These are phyloP conservation scores for Leishmania gerbilli DNA, from an alignment of 208 protist species.

Conservation along the genomic window DNA sequence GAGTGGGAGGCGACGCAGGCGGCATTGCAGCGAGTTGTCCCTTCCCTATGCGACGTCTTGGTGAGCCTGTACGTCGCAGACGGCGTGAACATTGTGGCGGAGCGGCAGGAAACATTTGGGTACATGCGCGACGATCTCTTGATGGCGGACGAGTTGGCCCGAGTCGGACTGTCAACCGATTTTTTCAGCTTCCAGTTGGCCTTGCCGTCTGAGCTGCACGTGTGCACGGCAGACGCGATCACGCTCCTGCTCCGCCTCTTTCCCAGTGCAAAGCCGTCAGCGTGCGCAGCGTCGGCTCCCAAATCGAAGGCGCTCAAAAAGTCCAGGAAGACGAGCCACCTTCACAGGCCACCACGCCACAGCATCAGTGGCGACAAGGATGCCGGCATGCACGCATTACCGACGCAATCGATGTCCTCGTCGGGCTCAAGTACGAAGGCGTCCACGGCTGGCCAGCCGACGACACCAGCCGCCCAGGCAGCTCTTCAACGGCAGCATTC, in stretches of 20 bases:
- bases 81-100: slow-evolving; percentile 25
- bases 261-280: background rate
- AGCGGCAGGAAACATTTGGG: slow-evolving; percentile 31
- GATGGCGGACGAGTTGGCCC: slow-evolving; percentile 33
- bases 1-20: slow-evolving; percentile 32
- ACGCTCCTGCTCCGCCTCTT: slow-evolving; percentile 29
- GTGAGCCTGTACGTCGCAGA: slow-evolving; percentile 26
- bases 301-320: background rate
- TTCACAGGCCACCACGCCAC: background rate
- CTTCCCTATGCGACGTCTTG: slow-evolving; percentile 29
- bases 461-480: background rate
- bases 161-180: slow-evolving; percentile 29
- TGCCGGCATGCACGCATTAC: background rate
- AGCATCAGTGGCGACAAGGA: background rate
- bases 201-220: slow-evolving; percentile 37
- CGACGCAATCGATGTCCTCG: background rate
- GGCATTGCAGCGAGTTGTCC: slow-evolving; percentile 24
- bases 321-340: background rate
- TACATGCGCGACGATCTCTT: slow-evolving; percentile 30
- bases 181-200: slow-evolving; percentile 35
- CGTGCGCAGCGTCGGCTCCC: background rate
- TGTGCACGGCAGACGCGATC: slow-evolving; percentile 39
- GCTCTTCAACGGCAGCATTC: background rate
- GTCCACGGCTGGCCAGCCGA: background rate
- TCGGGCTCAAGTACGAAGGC: background rate